These are phyloP conservation scores for Globisporangium nunn DNA, from an alignment of 352 stramenopile genomes.

Conservation along the genomic window DNA sequence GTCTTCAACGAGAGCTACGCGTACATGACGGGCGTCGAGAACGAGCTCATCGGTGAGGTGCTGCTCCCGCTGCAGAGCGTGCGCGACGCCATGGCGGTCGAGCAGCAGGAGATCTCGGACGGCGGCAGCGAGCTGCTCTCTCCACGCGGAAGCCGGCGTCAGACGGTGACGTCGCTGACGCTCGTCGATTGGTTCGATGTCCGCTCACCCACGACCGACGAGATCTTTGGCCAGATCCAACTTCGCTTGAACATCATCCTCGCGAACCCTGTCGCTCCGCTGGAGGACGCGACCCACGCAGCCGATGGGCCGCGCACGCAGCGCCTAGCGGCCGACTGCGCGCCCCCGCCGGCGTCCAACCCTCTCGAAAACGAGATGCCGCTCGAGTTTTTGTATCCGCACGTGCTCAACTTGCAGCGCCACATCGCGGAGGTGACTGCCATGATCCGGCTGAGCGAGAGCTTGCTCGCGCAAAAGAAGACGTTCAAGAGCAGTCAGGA, in stretches of 20 bases:
- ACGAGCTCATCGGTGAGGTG: conserved; percentile 67
- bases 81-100: conserved; percentile 50
- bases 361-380: conserved; percentile 60
- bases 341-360: conserved; percentile 26
- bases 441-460: conserved; percentile 61
- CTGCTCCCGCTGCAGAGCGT: conserved; percentile 64
- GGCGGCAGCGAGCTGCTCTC: conserved; percentile 10
- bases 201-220: conserved; percentile 43
- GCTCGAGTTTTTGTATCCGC: conserved; percentile 61
- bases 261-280: conserved; percentile 33
- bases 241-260: conserved; percentile 67
- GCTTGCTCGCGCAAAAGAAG: conserved; percentile 57
- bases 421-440: conserved; percentile 53
- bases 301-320: conserved; percentile 17
- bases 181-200: conserved; percentile 81
- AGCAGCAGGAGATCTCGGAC: conserved; percentile 46
- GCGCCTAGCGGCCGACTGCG: conserved; percentile 31
- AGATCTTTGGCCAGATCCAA: conserved; percentile 66
- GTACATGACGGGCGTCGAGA: conserved; percentile 72
- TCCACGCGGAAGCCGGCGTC: conserved; percentile 8
- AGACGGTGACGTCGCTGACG: conserved; percentile 56
- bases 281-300: neutral
- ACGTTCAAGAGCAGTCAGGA: conserved; percentile 83
- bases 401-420: conserved; percentile 60
- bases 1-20: conserved; percentile 72